phyloP scores from a whole-genome alignment of 495 filamentous ascomycete genomes.

The Niebla homalea region DNA sequence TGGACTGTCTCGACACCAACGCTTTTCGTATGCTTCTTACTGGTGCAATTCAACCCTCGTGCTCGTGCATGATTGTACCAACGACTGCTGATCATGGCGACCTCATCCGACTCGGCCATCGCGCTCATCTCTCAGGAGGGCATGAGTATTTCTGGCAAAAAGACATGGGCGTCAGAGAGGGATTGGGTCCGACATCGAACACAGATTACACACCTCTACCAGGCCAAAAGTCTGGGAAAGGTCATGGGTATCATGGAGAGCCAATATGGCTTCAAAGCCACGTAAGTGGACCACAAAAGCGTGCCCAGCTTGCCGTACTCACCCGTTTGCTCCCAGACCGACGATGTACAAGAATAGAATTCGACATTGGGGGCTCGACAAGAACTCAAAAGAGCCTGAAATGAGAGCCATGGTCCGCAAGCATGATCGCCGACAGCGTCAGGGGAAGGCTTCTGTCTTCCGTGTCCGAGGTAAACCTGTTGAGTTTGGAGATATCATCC shows the following conservation, averaged over 20 bases:
- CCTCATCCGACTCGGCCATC: neutral
- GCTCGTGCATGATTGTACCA: too few species aligned
- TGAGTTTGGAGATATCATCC: neutral
- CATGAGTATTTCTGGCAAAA: neutral
- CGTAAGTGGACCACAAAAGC: constrained; percentile 9
- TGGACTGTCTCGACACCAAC: neutral
- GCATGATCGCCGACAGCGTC: constrained; percentile 6
- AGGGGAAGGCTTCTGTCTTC: constrained; percentile 2
- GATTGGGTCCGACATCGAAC: neutral
- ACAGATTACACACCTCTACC: constrained; percentile 5
- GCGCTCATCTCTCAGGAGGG: neutral
- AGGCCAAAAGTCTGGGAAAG: constrained; percentile 4
- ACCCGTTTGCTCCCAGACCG: neutral
- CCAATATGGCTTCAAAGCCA: constrained; percentile 17
- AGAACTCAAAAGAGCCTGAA: constrained; percentile 20
- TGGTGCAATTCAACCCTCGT: neutral
- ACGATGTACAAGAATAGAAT: constrained; percentile 20
- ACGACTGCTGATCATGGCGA: neutral
- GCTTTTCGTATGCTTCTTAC: neutral
- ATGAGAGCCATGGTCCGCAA: constrained; percentile 22
- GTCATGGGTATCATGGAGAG: constrained; percentile 14
- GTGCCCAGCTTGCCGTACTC: neutral
- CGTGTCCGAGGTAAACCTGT: neutral
- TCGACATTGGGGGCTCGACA: constrained; percentile 18
- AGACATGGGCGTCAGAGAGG: neutral